phyloP scores from a whole-genome alignment of 2,329 filamentous ascomycete species.

The Aspergillus sp. region DNA sequence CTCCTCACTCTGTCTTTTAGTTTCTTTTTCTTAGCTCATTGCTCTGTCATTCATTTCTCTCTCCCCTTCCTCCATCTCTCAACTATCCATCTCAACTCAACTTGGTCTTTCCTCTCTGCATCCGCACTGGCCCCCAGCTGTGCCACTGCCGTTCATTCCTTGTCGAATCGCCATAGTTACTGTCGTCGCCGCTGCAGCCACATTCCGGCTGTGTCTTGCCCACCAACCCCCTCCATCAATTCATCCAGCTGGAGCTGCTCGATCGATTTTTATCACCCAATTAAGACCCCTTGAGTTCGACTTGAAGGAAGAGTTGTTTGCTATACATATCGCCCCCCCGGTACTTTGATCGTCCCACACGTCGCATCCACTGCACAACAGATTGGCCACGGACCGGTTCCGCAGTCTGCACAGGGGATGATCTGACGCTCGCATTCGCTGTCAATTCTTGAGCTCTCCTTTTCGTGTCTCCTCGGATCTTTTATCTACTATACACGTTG shows the following conservation, averaged over 20 bases:
- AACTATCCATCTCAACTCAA: background rate
- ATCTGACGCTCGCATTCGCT: conserved; percentile 7
- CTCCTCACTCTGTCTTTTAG: background rate
- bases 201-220: conserved; percentile 17
- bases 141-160: background rate
- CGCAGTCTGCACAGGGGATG: conserved; percentile 7
- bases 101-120: conserved; percentile 5
- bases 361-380: conserved; percentile 11
- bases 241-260: conserved; percentile 8
- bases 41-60: background rate
- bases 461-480: background rate
- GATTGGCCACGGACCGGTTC: conserved; percentile 8
- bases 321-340: conserved; percentile 1
- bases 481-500: background rate
- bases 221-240: conserved; percentile 11
- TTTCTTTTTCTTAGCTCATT: background rate
- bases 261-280: background rate
- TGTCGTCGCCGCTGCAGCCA: conserved; percentile 16
- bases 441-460: background rate
- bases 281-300: background rate
- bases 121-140: background rate
- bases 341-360: conserved; percentile 13
- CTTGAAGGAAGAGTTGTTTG: conserved; percentile 7
- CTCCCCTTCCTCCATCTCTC: background rate
- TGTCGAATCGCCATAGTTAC: conserved; percentile 5